Base-by-base conservation (phyloP, 768 basidiomycete genomes). In the Mycena latifolia region DNA sequence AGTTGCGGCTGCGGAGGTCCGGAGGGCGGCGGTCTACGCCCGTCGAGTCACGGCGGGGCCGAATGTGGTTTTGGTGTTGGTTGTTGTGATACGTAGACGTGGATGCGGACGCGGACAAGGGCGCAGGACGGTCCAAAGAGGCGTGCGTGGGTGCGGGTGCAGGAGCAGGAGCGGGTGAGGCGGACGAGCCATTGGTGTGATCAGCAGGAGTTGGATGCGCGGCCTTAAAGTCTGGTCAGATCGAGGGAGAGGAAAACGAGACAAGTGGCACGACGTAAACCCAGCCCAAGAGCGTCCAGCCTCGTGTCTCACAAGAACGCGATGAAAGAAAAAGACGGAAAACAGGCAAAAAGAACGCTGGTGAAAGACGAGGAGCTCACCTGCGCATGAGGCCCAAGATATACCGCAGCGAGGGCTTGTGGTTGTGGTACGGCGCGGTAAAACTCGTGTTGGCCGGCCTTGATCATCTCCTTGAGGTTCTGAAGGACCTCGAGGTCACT, bases 401-500 rank as follows among this genome's bases (percentile, higher is more conserved):
- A 93, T 61, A 91, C 77, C 52, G 80, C 83, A 37, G 88, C 89
- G 41, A 94, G 86, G 53, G 83, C 85, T 17, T 81, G 82, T 28
- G 92, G 92, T 64, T 88, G 84, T 25, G 92, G 91, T 50, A 86
- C 74, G 29, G 92, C 86, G 25, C 86, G 85, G 75, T 87, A 94
- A 70, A 88, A 81, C 60, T 91, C 87, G 76, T 94, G 92, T 72
- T 94, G 92, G 54, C 86, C 87, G 33, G 81, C 83, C 73, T 88
- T 90, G 77, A 94, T 93, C 60, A 85, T 79, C 25, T 86, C 80
- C 76, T 94, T 93, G 76, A 94, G 87, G 61, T 88, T 88, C 77
- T 93, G 88, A 64, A 94, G 84, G 33, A 89, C 84, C 74, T 92
- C 90, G 67, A 93, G 84, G 78, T 93, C 92, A 73, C 28, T 65